A percentile compares a stretch with the other conserved stretches of the same genome.
Evolutionary conservation across 352 stramenopile genomes (phyloP).

Genomic region (Phytophthora foliorum): DNA sequence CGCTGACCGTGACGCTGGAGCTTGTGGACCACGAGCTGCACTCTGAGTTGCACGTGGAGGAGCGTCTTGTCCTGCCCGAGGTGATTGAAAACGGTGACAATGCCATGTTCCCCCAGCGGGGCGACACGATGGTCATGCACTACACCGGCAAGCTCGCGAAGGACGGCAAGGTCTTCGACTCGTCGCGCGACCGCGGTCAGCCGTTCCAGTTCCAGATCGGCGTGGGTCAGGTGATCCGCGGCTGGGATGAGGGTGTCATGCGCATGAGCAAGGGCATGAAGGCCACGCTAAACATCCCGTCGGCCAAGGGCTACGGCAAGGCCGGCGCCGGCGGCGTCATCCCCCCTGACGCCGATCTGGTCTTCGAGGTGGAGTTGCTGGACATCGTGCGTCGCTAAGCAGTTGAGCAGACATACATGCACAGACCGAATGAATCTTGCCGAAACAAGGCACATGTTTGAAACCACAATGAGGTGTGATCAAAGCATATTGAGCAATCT

Average conservation of each 20-base stretch:
- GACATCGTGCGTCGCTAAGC: constrained; percentile 66
- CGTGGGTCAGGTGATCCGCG: constrained; percentile 93
- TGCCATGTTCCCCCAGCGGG: constrained; percentile 66
- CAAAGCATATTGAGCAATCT: constrained; percentile 8
- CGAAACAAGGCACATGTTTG: constrained; percentile 10
- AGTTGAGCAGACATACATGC: not conserved
- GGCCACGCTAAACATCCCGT: constrained; percentile 91
- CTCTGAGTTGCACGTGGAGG: constrained; percentile 51
- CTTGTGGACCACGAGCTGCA: constrained; percentile 68
- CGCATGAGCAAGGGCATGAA: constrained; percentile 96
- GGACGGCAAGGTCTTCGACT: constrained; percentile 82
- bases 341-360: constrained; percentile 92
- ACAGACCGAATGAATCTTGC: not conserved
- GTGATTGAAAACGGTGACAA: constrained; percentile 75
- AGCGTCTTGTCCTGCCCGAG: constrained; percentile 80
- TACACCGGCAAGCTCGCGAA: constrained; percentile 82
- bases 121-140: constrained; percentile 87
- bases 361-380: constrained; percentile 95
- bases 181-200: constrained; percentile 72
- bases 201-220: constrained; percentile 88
- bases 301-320: constrained; percentile 94
- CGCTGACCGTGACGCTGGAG: constrained; percentile 76
- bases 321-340: constrained; percentile 88
- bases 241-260: constrained; percentile 96
- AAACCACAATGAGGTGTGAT: constrained; percentile 14